Evolutionary conservation across 495 filamentous ascomycete genomes (phyloP).

Genomic region (Talaromyces adpressus): DNA sequence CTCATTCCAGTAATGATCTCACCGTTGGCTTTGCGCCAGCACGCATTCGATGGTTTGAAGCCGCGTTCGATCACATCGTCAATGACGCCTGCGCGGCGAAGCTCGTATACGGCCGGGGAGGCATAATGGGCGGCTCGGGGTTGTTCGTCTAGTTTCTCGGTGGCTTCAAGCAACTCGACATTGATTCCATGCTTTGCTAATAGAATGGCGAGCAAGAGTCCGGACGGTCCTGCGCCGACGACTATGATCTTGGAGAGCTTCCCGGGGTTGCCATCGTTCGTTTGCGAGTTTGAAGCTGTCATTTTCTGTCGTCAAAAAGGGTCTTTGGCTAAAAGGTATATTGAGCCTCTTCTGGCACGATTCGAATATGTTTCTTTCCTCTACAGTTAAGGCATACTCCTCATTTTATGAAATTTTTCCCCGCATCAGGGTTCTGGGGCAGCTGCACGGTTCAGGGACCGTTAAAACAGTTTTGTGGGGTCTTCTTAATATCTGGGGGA

Average conservation of each 20-base stretch:
- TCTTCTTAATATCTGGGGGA: neutral
- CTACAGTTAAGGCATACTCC: neutral
- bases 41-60: constrained; percentile 42
- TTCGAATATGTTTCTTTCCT: neutral
- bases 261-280: neutral
- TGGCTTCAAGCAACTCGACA: constrained; percentile 45
- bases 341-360: neutral
- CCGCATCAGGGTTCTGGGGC: neutral
- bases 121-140: constrained; percentile 51
- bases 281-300: neutral
- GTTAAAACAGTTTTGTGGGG: neutral
- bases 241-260: constrained; percentile 33
- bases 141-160: constrained; percentile 41
- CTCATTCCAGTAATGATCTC: constrained; percentile 27
- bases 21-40: constrained; percentile 43
- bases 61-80: constrained; percentile 43
- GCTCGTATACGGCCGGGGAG: constrained; percentile 42
- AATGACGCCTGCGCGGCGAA: constrained; percentile 48
- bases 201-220: constrained; percentile 48
- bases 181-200: constrained; percentile 46
- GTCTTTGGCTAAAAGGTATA: neutral
- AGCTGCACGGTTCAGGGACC: neutral
- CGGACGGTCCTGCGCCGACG: constrained; percentile 51
- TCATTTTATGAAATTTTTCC: neutral
- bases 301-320: neutral